These are phyloP conservation scores for Diaporthe longicolla DNA, from an alignment of 2,329 filamentous ascomycete genomes.

Conservation along the genomic window DNA sequence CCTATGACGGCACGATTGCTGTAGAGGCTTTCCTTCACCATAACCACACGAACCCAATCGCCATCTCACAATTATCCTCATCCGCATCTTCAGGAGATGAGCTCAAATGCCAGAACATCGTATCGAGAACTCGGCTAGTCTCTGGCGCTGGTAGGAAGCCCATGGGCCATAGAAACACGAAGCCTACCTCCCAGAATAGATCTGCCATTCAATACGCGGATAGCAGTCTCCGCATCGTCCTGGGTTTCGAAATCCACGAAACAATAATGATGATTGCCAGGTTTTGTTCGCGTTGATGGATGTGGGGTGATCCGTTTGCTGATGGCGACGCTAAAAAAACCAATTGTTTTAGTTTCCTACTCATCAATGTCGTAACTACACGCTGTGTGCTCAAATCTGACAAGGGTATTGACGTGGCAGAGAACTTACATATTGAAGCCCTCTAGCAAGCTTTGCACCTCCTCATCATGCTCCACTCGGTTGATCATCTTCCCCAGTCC, in stretches of 20 bases:
- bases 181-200: background rate
- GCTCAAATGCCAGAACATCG: background rate
- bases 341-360: slow-evolving; percentile 28
- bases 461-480: slow-evolving; percentile 60
- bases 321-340: slow-evolving; percentile 51
- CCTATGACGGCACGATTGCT: too few species aligned
- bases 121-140: background rate
- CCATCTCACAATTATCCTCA: too few species aligned
- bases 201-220: slow-evolving; percentile 45
- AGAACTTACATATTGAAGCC: slow-evolving; percentile 59
- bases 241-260: slow-evolving; percentile 74
- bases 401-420: background rate
- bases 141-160: background rate
- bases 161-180: background rate
- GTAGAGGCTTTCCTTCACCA: too few species aligned
- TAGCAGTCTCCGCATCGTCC: slow-evolving; percentile 67
- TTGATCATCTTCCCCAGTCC: slow-evolving; percentile 64
- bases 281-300: slow-evolving; percentile 65
- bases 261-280: slow-evolving; percentile 73
- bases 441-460: slow-evolving; percentile 63
- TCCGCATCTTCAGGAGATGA: too few species aligned
- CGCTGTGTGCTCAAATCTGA: too few species aligned
- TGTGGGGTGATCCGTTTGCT: slow-evolving; percentile 71
- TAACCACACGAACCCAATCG: too few species aligned
- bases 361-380: too few species aligned